A percentile compares a stretch with the other conserved stretches of the same genome.
Evolutionary conservation across 2,329 filamentous ascomycete genomes (phyloP).

Genomic region (Pezicula radicicola): DNA sequence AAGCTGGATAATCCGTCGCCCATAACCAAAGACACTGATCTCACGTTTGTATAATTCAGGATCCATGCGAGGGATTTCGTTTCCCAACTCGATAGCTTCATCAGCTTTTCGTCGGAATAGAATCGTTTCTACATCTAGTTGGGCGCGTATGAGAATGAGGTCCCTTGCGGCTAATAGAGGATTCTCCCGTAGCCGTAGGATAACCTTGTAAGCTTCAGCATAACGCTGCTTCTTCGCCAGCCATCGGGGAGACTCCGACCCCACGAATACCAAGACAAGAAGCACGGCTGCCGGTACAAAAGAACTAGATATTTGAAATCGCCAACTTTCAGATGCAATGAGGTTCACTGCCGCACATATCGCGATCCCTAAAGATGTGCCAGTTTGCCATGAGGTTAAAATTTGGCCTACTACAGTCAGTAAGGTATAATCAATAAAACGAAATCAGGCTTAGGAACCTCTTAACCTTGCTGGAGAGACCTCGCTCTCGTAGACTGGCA

Average conservation of each 20-base stretch:
- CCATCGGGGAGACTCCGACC: slow-evolving; percentile 63
- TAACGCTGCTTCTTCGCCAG: slow-evolving; percentile 65
- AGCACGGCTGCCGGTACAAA: slow-evolving; percentile 60
- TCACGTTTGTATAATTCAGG: not conserved
- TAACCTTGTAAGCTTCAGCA: slow-evolving; percentile 54
- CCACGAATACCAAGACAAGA: slow-evolving; percentile 58
- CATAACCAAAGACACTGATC: not conserved
- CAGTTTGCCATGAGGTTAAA: slow-evolving; percentile 81
- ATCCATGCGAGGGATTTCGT: not conserved
- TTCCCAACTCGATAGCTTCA: not conserved
- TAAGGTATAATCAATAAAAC: slow-evolving; percentile 23
- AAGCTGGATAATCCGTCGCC: slow-evolving; percentile 53
- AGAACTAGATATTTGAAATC: slow-evolving; percentile 47
- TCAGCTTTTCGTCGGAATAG: not conserved
- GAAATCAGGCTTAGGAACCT: slow-evolving; percentile 49
- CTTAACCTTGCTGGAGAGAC: slow-evolving; percentile 49
- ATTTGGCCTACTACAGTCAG: not conserved
- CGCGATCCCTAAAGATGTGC: slow-evolving; percentile 61
- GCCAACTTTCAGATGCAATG: slow-evolving; percentile 48
- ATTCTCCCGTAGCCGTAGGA: slow-evolving; percentile 49
- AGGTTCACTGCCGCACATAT: slow-evolving; percentile 60
- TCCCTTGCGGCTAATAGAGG: slow-evolving; percentile 58
- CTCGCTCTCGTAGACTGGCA: slow-evolving; percentile 67
- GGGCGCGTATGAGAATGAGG: slow-evolving; percentile 61
- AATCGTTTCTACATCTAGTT: slow-evolving; percentile 53